Evolutionary conservation across 768 basidiomycete genomes (phyloP).

Genomic region (Amanita subjunquillea): DNA sequence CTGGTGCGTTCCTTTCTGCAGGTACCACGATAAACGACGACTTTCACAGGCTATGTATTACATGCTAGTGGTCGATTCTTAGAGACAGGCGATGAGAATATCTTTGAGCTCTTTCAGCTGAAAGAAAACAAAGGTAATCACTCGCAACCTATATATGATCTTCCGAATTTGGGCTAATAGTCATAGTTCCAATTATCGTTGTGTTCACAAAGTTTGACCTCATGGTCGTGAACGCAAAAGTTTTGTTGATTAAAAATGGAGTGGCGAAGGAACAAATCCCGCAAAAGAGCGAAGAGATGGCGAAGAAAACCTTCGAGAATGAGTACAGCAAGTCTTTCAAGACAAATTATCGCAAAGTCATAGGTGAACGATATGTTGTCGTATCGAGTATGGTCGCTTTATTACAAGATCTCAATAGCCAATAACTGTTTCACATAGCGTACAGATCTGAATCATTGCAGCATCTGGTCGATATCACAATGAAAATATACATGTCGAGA

Average conservation of each 20-base stretch:
- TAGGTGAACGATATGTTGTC: background rate
- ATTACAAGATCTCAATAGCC: background rate
- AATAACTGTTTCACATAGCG: background rate
- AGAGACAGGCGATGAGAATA: slow-evolving; percentile 15
- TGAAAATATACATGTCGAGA: background rate
- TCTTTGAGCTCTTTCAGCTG: slow-evolving; percentile 5
- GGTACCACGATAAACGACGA: too few species aligned
- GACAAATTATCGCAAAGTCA: too few species aligned
- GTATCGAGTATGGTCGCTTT: background rate
- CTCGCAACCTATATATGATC: too few species aligned
- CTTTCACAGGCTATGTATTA: slow-evolving; percentile 15
- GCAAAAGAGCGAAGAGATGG: background rate
- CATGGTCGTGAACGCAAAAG: background rate
- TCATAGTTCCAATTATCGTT: background rate
- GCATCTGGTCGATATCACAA: background rate
- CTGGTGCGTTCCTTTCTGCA: slow-evolving; percentile 11
- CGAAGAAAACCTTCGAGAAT: background rate
- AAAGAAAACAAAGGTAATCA: slow-evolving; percentile 3
- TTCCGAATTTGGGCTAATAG: background rate
- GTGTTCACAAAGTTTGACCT: background rate
- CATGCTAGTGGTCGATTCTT: slow-evolving; percentile 9
- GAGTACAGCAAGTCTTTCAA: background rate
- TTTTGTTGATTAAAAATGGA: too few species aligned
- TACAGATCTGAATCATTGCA: background rate
- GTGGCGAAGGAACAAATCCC: too few species aligned